Percentiles rank a stretch among this genome's conserved stretches.
Evolutionary conservation across 192 early-diverging fungal genomes (phyloP).

Genomic region (Rhizoclosmatium globosum): DNA sequence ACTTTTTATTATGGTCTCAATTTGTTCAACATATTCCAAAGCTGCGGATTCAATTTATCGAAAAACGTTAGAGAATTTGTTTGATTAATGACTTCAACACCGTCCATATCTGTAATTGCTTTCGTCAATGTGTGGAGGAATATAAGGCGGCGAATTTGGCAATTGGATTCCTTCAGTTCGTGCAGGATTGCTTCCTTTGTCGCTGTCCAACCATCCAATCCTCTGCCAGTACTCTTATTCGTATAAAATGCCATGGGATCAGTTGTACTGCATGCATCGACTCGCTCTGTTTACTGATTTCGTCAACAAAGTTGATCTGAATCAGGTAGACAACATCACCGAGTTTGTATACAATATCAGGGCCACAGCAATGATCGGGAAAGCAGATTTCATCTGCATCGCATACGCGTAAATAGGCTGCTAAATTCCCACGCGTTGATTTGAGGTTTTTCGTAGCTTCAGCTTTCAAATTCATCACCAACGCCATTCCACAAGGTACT

Average conservation of each 20-base stretch:
- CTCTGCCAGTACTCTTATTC: conserved; percentile 18
- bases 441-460: background rate
- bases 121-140: conserved; percentile 41
- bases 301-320: conserved; percentile 45
- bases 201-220: conserved; percentile 32
- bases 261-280: conserved; percentile 46
- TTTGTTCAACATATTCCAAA: conserved; percentile 39
- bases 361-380: conserved; percentile 46
- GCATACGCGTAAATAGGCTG: background rate
- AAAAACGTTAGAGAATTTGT: conserved; percentile 39
- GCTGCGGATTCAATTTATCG: conserved; percentile 6
- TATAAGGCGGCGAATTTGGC: conserved; percentile 26
- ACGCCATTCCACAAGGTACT: conserved; percentile 45
- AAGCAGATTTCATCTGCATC: conserved; percentile 27
- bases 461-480: conserved; percentile 5
- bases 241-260: conserved; percentile 41
- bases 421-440: conserved; percentile 12
- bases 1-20: background rate
- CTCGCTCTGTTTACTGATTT: conserved; percentile 41
- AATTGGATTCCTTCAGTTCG: background rate
- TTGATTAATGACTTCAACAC: conserved; percentile 33
- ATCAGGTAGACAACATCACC: conserved; percentile 36
- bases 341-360: conserved; percentile 46
- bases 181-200: conserved; percentile 5
- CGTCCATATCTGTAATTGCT: conserved; percentile 22